A percentile compares a stretch with the other conserved stretches of the same genome.
These are phyloP conservation scores for Colletotrichum somersetense DNA, from an alignment of 2,329 filamentous ascomycete genomes.

Conservation along the genomic window DNA sequence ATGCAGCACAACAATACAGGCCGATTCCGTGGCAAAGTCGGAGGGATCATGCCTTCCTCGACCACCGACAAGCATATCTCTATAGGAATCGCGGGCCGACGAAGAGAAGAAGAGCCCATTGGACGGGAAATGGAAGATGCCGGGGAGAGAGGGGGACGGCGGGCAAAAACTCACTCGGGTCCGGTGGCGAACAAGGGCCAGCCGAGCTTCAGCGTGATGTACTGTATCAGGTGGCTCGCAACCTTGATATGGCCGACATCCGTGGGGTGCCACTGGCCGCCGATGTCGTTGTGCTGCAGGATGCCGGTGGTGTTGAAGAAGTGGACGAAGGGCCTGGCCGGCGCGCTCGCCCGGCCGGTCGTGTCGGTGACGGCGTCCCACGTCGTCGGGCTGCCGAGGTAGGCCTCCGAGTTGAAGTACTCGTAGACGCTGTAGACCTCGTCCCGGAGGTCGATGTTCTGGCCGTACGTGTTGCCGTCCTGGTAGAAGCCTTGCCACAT, in stretches of 20 bases:
- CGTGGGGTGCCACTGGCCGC: constrained; percentile 69
- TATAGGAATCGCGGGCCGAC: neutral
- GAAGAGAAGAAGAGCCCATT: neutral
- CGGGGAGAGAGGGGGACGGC: neutral
- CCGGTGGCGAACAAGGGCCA: constrained; percentile 69
- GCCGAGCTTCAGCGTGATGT: constrained; percentile 65
- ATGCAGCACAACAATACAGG: neutral
- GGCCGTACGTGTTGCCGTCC: constrained; percentile 62
- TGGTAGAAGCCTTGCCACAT: constrained; percentile 68
- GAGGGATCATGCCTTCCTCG: neutral
- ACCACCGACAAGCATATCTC: constrained; percentile 16
- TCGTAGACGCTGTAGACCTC: constrained; percentile 65
- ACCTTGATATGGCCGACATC: constrained; percentile 73
- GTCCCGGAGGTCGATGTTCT: constrained; percentile 60
- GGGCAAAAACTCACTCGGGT: constrained; percentile 60
- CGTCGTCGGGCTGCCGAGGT: constrained; percentile 54
- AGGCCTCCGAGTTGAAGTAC: constrained; percentile 63
- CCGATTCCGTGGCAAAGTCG: too few species aligned
- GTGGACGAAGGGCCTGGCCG: constrained; percentile 64
- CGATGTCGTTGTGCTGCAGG: constrained; percentile 72
- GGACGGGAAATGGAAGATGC: too few species aligned
- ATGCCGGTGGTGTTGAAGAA: constrained; percentile 73
- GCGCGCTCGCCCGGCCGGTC: constrained; percentile 48
- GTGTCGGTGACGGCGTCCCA: constrained; percentile 57
- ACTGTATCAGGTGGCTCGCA: constrained; percentile 70